These are phyloP conservation scores for Naematelia encephala DNA, from an alignment of 768 basidiomycete species.

Conservation along the genomic window DNA sequence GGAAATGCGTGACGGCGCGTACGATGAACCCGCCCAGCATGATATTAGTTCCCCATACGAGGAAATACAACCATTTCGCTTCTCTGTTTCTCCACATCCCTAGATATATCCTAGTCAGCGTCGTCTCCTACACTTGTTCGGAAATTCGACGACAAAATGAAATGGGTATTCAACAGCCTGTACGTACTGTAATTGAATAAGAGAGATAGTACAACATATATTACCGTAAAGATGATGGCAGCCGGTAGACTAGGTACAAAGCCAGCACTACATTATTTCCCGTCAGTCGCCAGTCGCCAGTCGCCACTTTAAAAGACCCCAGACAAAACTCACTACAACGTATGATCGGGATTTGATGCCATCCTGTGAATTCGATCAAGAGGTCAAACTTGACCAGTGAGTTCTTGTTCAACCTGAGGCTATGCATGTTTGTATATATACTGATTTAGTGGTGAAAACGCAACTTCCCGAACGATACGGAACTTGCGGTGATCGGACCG, in stretches of 20 bases:
- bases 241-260: not conserved
- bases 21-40: conserved; percentile 20
- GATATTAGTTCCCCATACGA: conserved; percentile 11
- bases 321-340: too few relatives aligned
- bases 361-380: too few relatives aligned
- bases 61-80: conserved; percentile 21
- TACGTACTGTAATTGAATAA: not conserved
- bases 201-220: not conserved
- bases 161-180: too few relatives aligned
- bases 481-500: too few relatives aligned
- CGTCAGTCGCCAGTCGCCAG: not conserved
- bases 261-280: not conserved
- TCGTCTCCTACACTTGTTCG: not conserved
- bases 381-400: too few relatives aligned
- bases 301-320: too few relatives aligned
- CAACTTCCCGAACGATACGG: too few relatives aligned
- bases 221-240: not conserved
- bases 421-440: too few relatives aligned
- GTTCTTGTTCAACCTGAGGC: too few relatives aligned
- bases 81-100: not conserved
- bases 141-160: not conserved
- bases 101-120: not conserved
- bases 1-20: conserved; percentile 13
- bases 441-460: too few relatives aligned
- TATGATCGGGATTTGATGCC: too few relatives aligned